Evolutionary conservation across 139 green algal genomes (phyloP), one percentile per base, ranked within the genome.

Genomic region (Tetradesmus lagerheimii): DNA sequence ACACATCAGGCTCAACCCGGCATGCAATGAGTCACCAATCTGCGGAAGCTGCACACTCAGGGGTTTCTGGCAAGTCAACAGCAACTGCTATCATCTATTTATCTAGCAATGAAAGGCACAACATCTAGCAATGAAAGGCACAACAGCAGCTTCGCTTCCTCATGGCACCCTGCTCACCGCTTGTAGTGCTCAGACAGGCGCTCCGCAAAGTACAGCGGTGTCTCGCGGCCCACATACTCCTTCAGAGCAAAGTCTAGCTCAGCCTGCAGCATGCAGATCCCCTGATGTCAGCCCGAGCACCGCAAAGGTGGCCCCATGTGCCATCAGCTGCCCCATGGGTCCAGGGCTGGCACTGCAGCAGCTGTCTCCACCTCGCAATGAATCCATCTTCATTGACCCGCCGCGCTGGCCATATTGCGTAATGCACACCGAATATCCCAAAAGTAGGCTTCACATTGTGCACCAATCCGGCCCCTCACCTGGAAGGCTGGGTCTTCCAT

Each of bases 201-300:
- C 91, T 99, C 98, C 0, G 98, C 98, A 86, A 97, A 97, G 93
- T 99, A 99, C 71, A 99, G 93, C 4, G 98, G 98, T 1, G 97
- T 98, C 85, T 96, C 95, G 35, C 98, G 94, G 41, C 98, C 98
- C 27, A 99, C 98, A 90, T 99, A 99, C 88, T 99, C 96, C 93
- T 98, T 99, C 16, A 99, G 94, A 38, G 98, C 95, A 16, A 45
- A 77, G 1, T 97, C 93, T 83, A 99, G 93, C 93, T 99, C 97
- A 11, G 89, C 94, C 97, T 99, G 97, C 35, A 77, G 37, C 43
- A 67, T 67, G 16, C 15, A 4, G 39, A 8, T 2, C 23, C 2
- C 20, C 23, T n/a, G 57, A 71, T 31, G 25, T 31, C 57, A 71
- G 57, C 25, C 3, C 57, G 20, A 71, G 50, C 15, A 64, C 15